Evolutionary conservation across 2,329 filamentous ascomycete genomes (phyloP), one percentile per base, ranked within the genome.

Genomic region (Alternaria panax): DNA sequence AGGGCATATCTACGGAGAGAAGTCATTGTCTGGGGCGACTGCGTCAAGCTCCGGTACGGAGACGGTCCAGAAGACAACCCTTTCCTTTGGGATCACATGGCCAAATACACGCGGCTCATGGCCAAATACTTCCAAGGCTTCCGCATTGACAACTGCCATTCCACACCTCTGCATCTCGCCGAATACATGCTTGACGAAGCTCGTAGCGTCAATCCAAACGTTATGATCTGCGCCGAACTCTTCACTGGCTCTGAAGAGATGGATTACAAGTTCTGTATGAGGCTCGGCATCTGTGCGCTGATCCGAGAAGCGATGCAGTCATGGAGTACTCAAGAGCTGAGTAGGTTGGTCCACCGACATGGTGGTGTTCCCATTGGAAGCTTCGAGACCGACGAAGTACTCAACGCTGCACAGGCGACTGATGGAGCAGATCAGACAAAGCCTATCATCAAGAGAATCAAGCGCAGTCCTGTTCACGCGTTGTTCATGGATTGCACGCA

Each of bases 401-500:
- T 89, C 8, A 88, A 86, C 62, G 85, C 85, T 2, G 88, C 89
- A 59, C 75, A 78, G 40, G 62, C 70, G 11, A 61, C 46, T 14
- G 75, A 76, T 34, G 76, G 75, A 4, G 69, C 68, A 34, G 46
- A 54, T 36, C 36, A 57, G 30, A 36, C 48, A 3, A 59, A 64
- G 22, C 42, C 51, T 69, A 86, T 91, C 18, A 85, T 97, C 66
- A 90, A 90, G 65, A 90, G 86, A 62, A 93, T 99, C 78, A 92
- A 92, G 66, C 89, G 91, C n/a, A 91, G 88, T 4, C 92, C 93
- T 4, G 90, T 98, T 0, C 93, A 97, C 66, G 95, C 94, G 1
- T 82, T 99, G 1, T 97, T 99, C 79, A 98, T 98, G 93, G 96
- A 99, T 76, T 99, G 96, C 79, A 99, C 96, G 0, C 95, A 99